A percentile compares a stretch with the other conserved stretches of the same genome.
Conservation (phyloP, 2,329 filamentous ascomycete genomes). For the Fusarium solani-melongenae region DNA sequence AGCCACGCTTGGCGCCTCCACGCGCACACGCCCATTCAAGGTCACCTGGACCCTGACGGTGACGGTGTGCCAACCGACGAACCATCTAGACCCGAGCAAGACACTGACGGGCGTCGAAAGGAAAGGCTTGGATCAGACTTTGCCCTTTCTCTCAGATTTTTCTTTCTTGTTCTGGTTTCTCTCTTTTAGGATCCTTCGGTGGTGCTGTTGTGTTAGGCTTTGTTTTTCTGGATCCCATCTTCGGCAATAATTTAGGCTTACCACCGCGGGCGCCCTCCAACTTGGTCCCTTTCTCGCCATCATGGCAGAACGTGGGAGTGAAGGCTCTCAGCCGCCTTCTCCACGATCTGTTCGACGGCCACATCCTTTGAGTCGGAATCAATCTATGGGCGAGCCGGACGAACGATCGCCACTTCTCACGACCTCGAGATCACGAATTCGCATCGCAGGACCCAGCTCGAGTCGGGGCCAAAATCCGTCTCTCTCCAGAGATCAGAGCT, state of each 20-base stretch:
- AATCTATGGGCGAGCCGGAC: slow-evolving; percentile 50
- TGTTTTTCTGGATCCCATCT: background rate
- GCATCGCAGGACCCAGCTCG: slow-evolving; percentile 49
- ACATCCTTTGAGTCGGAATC: slow-evolving; percentile 38
- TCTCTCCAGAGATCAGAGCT: slow-evolving; percentile 57
- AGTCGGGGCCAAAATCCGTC: slow-evolving; percentile 39
- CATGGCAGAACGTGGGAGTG: slow-evolving; percentile 48
- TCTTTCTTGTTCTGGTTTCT: background rate
- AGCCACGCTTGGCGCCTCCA: slow-evolving; percentile 35
- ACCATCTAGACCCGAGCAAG: slow-evolving; percentile 23
- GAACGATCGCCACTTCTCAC: slow-evolving; percentile 59
- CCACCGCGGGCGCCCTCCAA: background rate
- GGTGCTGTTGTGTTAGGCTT: background rate
- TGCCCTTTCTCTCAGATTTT: slow-evolving; percentile 4
- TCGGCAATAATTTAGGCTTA: background rate
- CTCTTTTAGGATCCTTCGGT: background rate
- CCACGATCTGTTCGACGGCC: slow-evolving; percentile 47
- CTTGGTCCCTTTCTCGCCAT: background rate
- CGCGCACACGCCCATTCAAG: slow-evolving; percentile 19
- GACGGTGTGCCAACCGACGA: slow-evolving; percentile 37
- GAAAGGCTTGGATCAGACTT: slow-evolving; percentile 4
- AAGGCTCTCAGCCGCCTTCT: slow-evolving; percentile 48
- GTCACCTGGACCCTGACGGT: slow-evolving; percentile 40
- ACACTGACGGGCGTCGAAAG: slow-evolving; percentile 30
- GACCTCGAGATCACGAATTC: slow-evolving; percentile 54